Conservation (phyloP, 2,329 filamentous ascomycete genomes). For the Xylariaceae sp. region DNA sequence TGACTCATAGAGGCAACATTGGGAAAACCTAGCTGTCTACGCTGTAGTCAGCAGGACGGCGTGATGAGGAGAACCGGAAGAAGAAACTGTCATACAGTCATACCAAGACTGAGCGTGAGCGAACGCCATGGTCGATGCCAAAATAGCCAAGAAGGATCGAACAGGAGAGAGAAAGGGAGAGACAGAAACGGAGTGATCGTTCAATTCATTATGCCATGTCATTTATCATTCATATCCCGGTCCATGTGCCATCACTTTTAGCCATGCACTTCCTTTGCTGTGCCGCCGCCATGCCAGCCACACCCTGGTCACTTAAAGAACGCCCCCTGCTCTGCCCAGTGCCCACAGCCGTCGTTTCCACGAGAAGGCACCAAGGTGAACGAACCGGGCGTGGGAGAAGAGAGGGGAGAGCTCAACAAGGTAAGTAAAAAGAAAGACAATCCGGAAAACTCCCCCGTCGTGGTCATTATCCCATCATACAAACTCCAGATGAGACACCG, state of each 20-base stretch:
- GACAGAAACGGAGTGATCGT: conserved; percentile 17
- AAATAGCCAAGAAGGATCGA: neutral
- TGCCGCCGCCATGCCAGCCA: conserved; percentile 7
- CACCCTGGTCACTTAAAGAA: too few relatives aligned
- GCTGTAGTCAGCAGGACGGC: too few relatives aligned
- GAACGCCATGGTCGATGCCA: too few relatives aligned
- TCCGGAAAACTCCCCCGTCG: conserved; percentile 17
- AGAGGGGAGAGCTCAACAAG: conserved; percentile 2
- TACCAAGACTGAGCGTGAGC: too few relatives aligned
- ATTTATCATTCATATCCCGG: conserved; percentile 24
- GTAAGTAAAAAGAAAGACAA: conserved; percentile 8
- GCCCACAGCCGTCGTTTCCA: too few relatives aligned
- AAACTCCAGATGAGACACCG: conserved; percentile 12
- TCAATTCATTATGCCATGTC: conserved; percentile 28
- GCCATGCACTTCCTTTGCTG: conserved; percentile 9
- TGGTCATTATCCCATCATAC: conserved; percentile 14
- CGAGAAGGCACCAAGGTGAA: too few relatives aligned
- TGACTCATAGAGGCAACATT: neutral
- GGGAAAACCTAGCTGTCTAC: too few relatives aligned
- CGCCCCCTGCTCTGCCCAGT: too few relatives aligned
- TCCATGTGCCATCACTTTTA: conserved; percentile 25
- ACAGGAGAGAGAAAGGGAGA: neutral
- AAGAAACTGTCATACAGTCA: too few relatives aligned
- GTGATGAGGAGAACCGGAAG: too few relatives aligned
- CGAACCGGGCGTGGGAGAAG: too few relatives aligned